Base-by-base conservation (phyloP, 1,284 basidiomycete genomes). In the Apiotrichum siamense region DNA sequence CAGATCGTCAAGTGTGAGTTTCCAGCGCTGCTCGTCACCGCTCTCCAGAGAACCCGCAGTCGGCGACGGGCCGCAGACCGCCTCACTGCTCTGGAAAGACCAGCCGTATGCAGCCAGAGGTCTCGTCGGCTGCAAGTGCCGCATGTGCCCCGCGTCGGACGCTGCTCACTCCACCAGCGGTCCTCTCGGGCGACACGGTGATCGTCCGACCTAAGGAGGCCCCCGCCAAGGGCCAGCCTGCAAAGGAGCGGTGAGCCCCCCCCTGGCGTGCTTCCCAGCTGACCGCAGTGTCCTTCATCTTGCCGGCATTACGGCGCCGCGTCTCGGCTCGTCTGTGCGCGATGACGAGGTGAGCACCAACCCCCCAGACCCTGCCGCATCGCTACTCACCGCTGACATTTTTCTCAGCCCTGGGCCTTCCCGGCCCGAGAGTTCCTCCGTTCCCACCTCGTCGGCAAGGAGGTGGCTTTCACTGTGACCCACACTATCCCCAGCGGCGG, bases 381-480 rank as follows among this genome's bases (percentile, higher is more conserved):
- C n/a, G n/a, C n/a, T n/a, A n/a, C n/a, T n/a, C n/a, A n/a, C n/a
- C n/a, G n/a, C n/a, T n/a, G n/a, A n/a, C n/a, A n/a, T n/a, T n/a
- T n/a, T n/a, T n/a, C n/a, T 27, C 17, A 92, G 87, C 83, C 86
- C 10, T 91, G 86, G 81, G 88, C 92, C 5, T 97, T 87, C 68
- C 87, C 93, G 67, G 85, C 91, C 37, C 85, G 94, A 64, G 94
- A 97, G 76, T 96, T 85, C 74, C 79, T 97, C 33, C 85, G 93
- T 44, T 77, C 83, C 33, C 76, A 91, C 47, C 79, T 84, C 18
- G 89, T 97, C 47, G 93, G 92, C 59, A 93, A 94, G 68, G 84
- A 93, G 73, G 81, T 75, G 24, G 69, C 69, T 20, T 70, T 73
- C 54, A 67, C 49, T 44, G 65, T 76, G 49, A 67, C 68, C 3